phyloP scores from a whole-genome alignment of 345 rosid genomes.

The Litchi chinensis region DNA sequence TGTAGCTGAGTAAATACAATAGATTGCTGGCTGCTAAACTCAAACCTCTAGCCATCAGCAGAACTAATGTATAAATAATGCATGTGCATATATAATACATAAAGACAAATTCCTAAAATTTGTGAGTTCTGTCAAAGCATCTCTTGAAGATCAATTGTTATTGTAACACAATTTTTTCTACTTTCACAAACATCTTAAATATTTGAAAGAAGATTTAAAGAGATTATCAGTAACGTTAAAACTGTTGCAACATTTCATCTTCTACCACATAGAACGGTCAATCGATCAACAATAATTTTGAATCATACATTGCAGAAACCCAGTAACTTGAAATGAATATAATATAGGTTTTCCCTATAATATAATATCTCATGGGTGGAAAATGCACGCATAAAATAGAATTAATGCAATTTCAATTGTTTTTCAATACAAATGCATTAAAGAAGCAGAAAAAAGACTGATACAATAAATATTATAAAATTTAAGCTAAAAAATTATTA shows the following conservation, averaged over 20 bases:
- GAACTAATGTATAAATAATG: neutral
- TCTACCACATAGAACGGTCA: neutral
- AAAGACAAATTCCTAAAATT: neutral
- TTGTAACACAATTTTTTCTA: neutral
- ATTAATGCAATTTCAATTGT: neutral
- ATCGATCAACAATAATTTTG: neutral
- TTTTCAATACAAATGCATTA: neutral
- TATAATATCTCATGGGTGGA: neutral
- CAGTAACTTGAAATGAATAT: neutral
- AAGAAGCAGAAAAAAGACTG: neutral
- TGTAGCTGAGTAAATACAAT: neutral
- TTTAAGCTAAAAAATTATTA: neutral
- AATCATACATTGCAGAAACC: neutral
- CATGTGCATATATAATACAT: neutral
- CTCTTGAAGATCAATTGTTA: neutral
- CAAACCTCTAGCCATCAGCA: neutral
- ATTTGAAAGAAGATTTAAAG: neutral
- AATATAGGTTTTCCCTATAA: too few relatives aligned
- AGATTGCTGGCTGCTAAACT: neutral
- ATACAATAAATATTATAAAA: neutral
- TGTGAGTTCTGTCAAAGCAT: neutral
- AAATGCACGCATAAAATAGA: neutral
- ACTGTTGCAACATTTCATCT: neutral
- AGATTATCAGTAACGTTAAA: neutral
- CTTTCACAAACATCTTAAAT: neutral